phyloP scores from a whole-genome alignment of 2,329 filamentous ascomycete species.

The Gaeumannomyces sp. region DNA sequence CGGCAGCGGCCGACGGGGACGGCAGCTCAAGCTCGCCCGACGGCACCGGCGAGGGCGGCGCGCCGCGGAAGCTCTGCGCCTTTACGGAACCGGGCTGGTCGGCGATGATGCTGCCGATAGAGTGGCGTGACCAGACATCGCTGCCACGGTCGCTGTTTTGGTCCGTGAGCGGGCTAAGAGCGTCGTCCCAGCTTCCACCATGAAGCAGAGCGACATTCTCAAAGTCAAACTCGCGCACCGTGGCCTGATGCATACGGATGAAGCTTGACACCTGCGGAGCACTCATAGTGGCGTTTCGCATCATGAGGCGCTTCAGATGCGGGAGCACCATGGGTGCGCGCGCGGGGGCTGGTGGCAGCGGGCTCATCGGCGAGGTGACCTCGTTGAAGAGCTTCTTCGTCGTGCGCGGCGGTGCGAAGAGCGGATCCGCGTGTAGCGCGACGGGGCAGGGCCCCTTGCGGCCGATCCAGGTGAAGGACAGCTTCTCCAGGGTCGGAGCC shows the following conservation, averaged over 20 bases:
- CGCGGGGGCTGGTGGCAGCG: constrained; percentile 45
- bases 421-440: constrained; percentile 61
- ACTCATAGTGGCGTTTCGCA: constrained; percentile 69
- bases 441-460: constrained; percentile 68
- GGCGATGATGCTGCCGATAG: constrained; percentile 21
- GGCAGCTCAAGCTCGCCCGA: constrained; percentile 29
- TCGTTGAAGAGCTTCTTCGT: constrained; percentile 57
- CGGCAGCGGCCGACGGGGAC: constrained; percentile 47
- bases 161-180: constrained; percentile 63
- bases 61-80: constrained; percentile 20
- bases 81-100: constrained; percentile 19
- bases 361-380: constrained; percentile 59
- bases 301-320: constrained; percentile 58
- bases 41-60: constrained; percentile 8
- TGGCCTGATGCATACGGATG: constrained; percentile 58
- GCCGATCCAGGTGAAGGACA: constrained; percentile 74
- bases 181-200: constrained; percentile 72
- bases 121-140: constrained; percentile 37
- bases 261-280: constrained; percentile 64
- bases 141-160: constrained; percentile 33
- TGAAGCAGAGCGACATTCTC: constrained; percentile 65
- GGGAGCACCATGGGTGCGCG: constrained; percentile 58
- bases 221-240: constrained; percentile 73
- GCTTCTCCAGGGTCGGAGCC: constrained; percentile 57
- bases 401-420: constrained; percentile 52